Evolutionary conservation across 352 stramenopile genomes (phyloP).

Genomic region (Elongisporangium senticosum): DNA sequence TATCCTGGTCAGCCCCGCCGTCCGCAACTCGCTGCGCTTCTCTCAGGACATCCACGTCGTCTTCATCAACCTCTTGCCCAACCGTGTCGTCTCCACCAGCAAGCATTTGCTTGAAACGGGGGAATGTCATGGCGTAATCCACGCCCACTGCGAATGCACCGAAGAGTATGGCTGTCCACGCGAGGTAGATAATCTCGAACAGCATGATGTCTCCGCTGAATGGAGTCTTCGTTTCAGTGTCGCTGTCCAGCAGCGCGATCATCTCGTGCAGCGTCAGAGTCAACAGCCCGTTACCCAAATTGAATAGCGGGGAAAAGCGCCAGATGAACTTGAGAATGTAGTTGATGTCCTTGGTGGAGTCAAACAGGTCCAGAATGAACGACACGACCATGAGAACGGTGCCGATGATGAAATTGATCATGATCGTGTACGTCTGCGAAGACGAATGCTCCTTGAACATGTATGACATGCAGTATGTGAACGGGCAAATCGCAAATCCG

Average conservation of each 20-base stretch:
- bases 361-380: slow-evolving; percentile 46
- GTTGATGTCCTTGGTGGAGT: slow-evolving; percentile 38
- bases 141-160: slow-evolving; percentile 32
- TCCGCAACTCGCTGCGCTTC: slow-evolving; percentile 28
- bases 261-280: slow-evolving; percentile 50
- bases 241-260: slow-evolving; percentile 43
- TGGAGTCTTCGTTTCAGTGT: slow-evolving; percentile 22
- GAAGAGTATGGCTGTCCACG: slow-evolving; percentile 37
- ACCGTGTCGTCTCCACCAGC: slow-evolving; percentile 6
- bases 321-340: slow-evolving; percentile 48
- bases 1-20: slow-evolving; percentile 25
- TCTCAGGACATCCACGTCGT: slow-evolving; percentile 36
- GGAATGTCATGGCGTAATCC: slow-evolving; percentile 54
- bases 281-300: slow-evolving; percentile 52
- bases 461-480: slow-evolving; percentile 65
- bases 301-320: slow-evolving; percentile 66
- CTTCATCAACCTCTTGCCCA: slow-evolving; percentile 16
- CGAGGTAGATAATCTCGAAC: slow-evolving; percentile 75
- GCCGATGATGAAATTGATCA: slow-evolving; percentile 67
- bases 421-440: slow-evolving; percentile 66
- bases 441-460: slow-evolving; percentile 59
- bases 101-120: slow-evolving; percentile 25
- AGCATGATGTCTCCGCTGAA: slow-evolving; percentile 49
- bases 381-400: slow-evolving; percentile 52
- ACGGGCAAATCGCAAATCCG: slow-evolving; percentile 53